phyloP scores from a whole-genome alignment of 2,329 filamentous ascomycete species.

The Pseudogymnoascus sp. region DNA sequence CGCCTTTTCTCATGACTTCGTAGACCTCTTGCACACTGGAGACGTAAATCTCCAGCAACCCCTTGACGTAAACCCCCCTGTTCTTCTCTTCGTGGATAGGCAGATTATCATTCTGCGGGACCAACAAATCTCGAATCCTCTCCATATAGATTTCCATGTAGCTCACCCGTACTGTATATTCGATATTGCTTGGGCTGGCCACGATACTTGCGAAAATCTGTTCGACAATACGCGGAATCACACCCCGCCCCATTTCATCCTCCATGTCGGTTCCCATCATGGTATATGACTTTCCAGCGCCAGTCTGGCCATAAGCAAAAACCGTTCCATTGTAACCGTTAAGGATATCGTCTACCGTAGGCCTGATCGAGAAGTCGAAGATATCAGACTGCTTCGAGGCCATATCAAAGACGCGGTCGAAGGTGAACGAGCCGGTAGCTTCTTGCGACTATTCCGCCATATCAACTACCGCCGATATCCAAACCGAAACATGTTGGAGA shows the following conservation, averaged over 20 bases:
- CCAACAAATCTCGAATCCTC: slow-evolving; percentile 84
- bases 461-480: neutral
- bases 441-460: slow-evolving; percentile 59
- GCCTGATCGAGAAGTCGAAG: slow-evolving; percentile 94
- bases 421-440: slow-evolving; percentile 79
- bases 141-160: slow-evolving; percentile 99
- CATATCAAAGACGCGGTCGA: slow-evolving; percentile 97
- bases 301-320: slow-evolving; percentile 96
- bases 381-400: slow-evolving; percentile 81
- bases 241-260: slow-evolving; percentile 77
- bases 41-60: slow-evolving; percentile 87
- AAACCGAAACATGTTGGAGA: neutral
- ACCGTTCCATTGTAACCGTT: slow-evolving; percentile 99
- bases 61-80: slow-evolving; percentile 92
- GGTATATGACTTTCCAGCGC: slow-evolving; percentile 96
- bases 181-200: slow-evolving; percentile 82
- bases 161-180: slow-evolving; percentile 96
- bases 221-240: slow-evolving; percentile 93
- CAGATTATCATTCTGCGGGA: slow-evolving; percentile 89
- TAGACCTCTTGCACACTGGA: slow-evolving; percentile 93
- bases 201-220: slow-evolving; percentile 96
- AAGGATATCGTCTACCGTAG: slow-evolving; percentile 94
- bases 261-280: slow-evolving; percentile 98
- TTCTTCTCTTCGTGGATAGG: slow-evolving; percentile 98
- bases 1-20: slow-evolving; percentile 90